Conservation (phyloP, 176 grass and related monocot genomes). For the Avena eriantha region DNA sequence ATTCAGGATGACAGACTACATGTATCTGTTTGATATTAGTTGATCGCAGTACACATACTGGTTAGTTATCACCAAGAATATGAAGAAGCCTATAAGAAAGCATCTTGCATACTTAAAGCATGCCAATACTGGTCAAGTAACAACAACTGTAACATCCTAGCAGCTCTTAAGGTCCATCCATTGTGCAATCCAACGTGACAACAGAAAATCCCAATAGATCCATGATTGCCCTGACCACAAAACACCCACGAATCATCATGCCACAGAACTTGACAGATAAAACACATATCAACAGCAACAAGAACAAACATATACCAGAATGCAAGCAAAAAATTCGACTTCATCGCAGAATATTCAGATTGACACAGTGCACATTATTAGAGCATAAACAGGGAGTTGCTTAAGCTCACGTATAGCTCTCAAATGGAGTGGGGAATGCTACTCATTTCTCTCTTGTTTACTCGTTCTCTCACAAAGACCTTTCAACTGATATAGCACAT, state of each 20-base stretch:
- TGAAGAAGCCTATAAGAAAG: neutral
- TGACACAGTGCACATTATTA: neutral
- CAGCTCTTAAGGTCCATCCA: neutral
- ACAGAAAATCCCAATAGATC: too few species aligned
- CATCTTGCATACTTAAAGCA: neutral
- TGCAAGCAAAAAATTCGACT: too few species aligned
- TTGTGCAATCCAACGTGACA: neutral
- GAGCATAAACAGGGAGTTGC: neutral
- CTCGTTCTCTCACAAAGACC: neutral
- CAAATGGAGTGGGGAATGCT: neutral
- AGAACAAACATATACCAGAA: too few species aligned
- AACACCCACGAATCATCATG: too few species aligned
- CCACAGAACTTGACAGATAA: too few species aligned
- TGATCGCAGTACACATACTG: neutral
- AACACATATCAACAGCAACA: too few species aligned
- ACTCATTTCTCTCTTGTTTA: neutral
- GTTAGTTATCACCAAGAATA: neutral
- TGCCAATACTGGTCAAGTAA: neutral
- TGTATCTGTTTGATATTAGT: neutral
- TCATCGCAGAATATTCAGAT: neutral
- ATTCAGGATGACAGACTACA: neutral
- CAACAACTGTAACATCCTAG: conserved; percentile 6
- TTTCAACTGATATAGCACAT: neutral
- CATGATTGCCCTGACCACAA: too few species aligned
- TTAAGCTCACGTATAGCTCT: neutral